Evolutionary conservation across 108 stramenopile species (phyloP).

Genomic region (Poteriospumella lacustris): DNA sequence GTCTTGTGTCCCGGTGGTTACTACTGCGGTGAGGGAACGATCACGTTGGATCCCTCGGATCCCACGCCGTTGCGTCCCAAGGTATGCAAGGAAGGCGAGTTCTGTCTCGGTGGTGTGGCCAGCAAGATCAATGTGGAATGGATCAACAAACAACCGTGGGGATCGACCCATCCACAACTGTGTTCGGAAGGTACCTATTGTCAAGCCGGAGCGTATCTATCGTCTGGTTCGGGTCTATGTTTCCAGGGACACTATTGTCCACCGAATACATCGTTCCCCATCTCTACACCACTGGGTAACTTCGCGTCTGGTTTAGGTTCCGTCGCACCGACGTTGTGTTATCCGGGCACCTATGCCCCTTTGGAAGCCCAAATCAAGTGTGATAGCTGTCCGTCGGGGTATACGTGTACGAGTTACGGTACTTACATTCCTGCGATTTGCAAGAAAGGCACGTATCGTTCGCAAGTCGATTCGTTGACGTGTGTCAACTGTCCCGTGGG

Average conservation of each 20-base stretch:
- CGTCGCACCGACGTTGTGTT: conserved; percentile 71
- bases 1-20: conserved; percentile 70
- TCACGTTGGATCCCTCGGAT: conserved; percentile 60
- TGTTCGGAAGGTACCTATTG: conserved; percentile 73
- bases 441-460: conserved; percentile 65
- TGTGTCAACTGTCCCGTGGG: conserved; percentile 70
- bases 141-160: conserved; percentile 56
- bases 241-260: conserved; percentile 74
- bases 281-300: conserved; percentile 63
- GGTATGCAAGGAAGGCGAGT: conserved; percentile 64
- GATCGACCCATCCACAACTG: conserved; percentile 60
- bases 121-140: conserved; percentile 59
- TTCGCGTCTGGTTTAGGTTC: conserved; percentile 58
- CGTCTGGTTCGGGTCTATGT: conserved; percentile 62
- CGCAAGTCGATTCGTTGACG: conserved; percentile 63
- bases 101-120: conserved; percentile 72
- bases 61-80: conserved; percentile 45
- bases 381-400: conserved; percentile 66
- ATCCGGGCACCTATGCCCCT: conserved; percentile 77
- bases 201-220: conserved; percentile 55
- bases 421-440: conserved; percentile 76
- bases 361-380: conserved; percentile 57
- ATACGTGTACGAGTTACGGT: conserved; percentile 67
- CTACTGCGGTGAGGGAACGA: conserved; percentile 64
- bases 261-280: conserved; percentile 55